Evolutionary conservation across 2,329 filamentous ascomycete species (phyloP).

Genomic region (Pseudodiploospora longispora): DNA sequence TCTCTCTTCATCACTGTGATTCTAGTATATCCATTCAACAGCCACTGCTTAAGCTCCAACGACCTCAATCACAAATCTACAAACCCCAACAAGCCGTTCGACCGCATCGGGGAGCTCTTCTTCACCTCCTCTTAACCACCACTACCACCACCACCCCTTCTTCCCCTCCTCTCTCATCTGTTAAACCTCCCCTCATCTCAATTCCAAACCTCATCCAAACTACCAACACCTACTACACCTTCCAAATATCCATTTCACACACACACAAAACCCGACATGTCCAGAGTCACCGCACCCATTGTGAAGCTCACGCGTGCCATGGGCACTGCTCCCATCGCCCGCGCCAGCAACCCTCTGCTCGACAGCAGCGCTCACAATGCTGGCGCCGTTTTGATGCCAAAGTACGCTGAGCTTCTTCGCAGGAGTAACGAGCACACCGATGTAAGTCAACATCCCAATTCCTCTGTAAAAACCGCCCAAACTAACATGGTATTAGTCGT

Average conservation of each 20-base stretch:
- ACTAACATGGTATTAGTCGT: slow-evolving; percentile 13
- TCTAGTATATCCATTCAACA: too few relatives aligned
- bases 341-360: slow-evolving; percentile 26
- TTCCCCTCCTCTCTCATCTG: too few relatives aligned
- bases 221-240: slow-evolving; percentile 4
- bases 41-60: too few relatives aligned
- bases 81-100: too few relatives aligned
- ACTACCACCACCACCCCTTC: too few relatives aligned
- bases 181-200: slow-evolving; percentile 2
- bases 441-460: slow-evolving; percentile 22
- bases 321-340: slow-evolving; percentile 30
- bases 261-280: slow-evolving; percentile 27
- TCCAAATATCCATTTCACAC: neutral
- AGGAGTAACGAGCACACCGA: slow-evolving; percentile 29
- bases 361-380: slow-evolving; percentile 26
- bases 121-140: too few relatives aligned
- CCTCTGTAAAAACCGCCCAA: neutral
- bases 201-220: slow-evolving; percentile 4
- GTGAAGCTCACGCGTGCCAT: slow-evolving; percentile 41
- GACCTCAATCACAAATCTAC: too few relatives aligned
- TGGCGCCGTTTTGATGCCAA: slow-evolving; percentile 34
- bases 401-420: slow-evolving; percentile 39
- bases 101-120: too few relatives aligned
- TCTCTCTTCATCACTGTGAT: too few relatives aligned
- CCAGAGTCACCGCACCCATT: slow-evolving; percentile 41